phyloP scores from a whole-genome alignment of 2,329 filamentous ascomycete genomes.

The Sporothrix inflata region DNA sequence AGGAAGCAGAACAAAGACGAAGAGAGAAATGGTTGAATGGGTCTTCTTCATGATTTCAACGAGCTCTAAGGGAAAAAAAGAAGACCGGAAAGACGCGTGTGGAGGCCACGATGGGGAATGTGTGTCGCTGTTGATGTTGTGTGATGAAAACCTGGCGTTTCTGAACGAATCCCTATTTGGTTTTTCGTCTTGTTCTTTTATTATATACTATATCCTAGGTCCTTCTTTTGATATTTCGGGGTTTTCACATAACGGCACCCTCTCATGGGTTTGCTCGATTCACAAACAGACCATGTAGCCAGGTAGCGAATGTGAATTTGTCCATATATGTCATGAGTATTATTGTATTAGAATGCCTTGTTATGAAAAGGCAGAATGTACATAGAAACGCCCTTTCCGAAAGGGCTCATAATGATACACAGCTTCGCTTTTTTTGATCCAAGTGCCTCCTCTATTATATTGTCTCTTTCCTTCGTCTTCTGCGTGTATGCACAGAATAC shows the following conservation, averaged over 20 bases:
- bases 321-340: slow-evolving; percentile 7
- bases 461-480: no score
- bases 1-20: background rate
- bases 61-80: background rate
- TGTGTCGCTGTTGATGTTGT: background rate
- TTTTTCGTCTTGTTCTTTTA: slow-evolving; percentile 7
- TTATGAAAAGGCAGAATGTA: background rate
- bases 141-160: background rate
- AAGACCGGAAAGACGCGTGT: background rate
- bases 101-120: background rate
- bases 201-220: slow-evolving; percentile 17
- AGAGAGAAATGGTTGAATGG: background rate
- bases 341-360: slow-evolving; percentile 8
- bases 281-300: background rate
- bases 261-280: background rate
- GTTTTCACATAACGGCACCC: background rate
- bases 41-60: background rate
- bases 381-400: background rate
- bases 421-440: slow-evolving; percentile 6
- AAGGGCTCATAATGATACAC: background rate
- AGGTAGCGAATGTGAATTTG: background rate
- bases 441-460: background rate
- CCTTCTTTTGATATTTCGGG: background rate
- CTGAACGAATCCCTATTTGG: background rate
- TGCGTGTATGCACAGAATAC: no score